Conservation (phyloP, 1,284 basidiomycete species). For the Phellopilus nigrolimitatus region DNA sequence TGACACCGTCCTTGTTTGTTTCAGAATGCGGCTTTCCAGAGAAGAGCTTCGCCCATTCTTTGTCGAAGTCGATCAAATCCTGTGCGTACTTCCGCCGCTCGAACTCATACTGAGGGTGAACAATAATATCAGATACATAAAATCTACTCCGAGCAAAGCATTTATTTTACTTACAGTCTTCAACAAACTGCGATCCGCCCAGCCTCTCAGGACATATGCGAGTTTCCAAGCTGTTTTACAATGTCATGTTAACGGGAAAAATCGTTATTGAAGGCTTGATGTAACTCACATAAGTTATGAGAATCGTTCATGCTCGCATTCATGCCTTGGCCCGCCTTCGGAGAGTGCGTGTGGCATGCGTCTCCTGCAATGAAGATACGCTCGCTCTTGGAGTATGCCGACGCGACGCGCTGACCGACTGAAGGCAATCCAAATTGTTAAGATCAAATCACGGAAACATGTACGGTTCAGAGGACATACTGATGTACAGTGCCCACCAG, state of each 20-base stretch:
- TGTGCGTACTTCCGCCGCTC: constrained; percentile 73
- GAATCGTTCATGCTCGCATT: constrained; percentile 82
- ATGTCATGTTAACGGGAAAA: background rate
- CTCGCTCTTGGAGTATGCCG: constrained; percentile 58
- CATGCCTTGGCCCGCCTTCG: constrained; percentile 75
- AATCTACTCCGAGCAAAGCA: background rate
- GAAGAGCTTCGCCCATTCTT: constrained; percentile 68
- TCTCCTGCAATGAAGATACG: constrained; percentile 80
- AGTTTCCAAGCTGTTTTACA: constrained; percentile 65
- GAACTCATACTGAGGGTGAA: constrained; percentile 69
- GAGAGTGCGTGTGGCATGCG: constrained; percentile 82
- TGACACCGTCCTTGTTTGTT: constrained; percentile 54
- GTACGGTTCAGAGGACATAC: constrained; percentile 24
- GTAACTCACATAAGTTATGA: constrained; percentile 59
- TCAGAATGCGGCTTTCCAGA: constrained; percentile 67
- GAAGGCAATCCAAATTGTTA: background rate
- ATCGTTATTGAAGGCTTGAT: background rate
- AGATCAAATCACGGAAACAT: background rate
- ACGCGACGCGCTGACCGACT: constrained; percentile 76
- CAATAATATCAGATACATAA: background rate
- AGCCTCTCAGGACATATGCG: constrained; percentile 64
- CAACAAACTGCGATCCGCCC: constrained; percentile 60
- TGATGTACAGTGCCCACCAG: constrained; percentile 81
- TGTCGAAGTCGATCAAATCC: constrained; percentile 80
- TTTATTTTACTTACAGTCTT: too few species aligned